These are phyloP conservation scores for Orbilia blumenaviensis DNA, from an alignment of 2,329 filamentous ascomycete genomes.

Conservation along the genomic window DNA sequence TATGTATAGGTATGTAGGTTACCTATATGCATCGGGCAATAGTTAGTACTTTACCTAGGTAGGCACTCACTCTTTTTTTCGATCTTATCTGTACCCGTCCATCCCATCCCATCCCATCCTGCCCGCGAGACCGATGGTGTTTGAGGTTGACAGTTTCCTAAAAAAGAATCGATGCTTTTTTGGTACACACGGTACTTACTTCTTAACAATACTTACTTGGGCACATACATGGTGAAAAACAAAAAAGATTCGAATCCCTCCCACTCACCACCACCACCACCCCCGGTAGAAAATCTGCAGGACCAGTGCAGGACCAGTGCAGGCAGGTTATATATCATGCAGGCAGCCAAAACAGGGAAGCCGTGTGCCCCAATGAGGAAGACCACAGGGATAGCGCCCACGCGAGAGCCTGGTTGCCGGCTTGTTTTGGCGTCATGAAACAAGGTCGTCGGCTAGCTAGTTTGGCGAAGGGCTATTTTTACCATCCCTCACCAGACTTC, in stretches of 20 bases:
- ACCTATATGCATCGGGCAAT: background rate
- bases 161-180: slow-evolving; percentile 36
- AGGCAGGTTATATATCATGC: slow-evolving; percentile 22
- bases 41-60: background rate
- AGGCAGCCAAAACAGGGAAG: slow-evolving; percentile 14
- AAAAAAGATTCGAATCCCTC: background rate
- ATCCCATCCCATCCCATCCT: background rate
- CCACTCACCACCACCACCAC: too few species aligned
- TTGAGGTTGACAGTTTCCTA: slow-evolving; percentile 53
- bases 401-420: slow-evolving; percentile 30
- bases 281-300: too few species aligned
- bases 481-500: slow-evolving; percentile 21
- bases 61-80: too few species aligned
- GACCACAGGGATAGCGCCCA: slow-evolving; percentile 37
- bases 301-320: slow-evolving; percentile 29
- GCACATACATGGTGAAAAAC: background rate
- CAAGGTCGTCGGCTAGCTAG: slow-evolving; percentile 44
- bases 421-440: slow-evolving; percentile 50
- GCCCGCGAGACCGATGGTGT: slow-evolving; percentile 33
- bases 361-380: slow-evolving; percentile 9
- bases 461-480: slow-evolving; percentile 43
- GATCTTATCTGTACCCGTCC: slow-evolving; percentile 8
- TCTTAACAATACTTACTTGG: too few species aligned
- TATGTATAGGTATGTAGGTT: too few species aligned
- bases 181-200: background rate